Conservation (phyloP, 1,284 basidiomycete species). For the Rhodotorula sp. region DNA sequence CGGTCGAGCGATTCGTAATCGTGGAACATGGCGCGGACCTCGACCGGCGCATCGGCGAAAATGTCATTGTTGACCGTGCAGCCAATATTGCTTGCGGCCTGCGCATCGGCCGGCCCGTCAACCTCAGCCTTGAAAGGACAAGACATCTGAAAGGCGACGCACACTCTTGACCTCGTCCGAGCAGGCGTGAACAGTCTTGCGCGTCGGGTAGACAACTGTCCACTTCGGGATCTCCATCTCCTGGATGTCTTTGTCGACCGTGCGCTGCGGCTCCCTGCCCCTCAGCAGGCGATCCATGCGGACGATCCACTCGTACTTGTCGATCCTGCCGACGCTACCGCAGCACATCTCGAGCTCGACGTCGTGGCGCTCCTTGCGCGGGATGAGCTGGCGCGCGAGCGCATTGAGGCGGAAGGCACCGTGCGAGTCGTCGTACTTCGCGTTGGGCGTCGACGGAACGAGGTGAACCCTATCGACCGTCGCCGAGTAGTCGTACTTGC, state of each 20-base stretch:
- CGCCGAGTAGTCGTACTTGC: conserved; percentile 25
- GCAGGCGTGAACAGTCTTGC: conserved; percentile 19
- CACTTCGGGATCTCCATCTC: conserved; percentile 10
- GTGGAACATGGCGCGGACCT: conserved; percentile 18
- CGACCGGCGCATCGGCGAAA: neutral
- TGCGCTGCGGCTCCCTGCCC: neutral
- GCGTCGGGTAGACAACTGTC: conserved; percentile 30
- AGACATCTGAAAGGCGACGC: neutral
- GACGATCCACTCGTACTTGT: conserved; percentile 13
- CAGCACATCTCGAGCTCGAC: conserved; percentile 30
- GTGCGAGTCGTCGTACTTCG: neutral
- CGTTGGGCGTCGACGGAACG: conserved; percentile 17
- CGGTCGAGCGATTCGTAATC: conserved; percentile 28
- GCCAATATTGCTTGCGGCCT: conserved; percentile 23
- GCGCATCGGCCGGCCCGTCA: neutral
- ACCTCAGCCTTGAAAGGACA: neutral
- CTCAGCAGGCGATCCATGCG: conserved; percentile 17
- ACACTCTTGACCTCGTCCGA: conserved; percentile 14
- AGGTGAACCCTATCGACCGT: conserved; percentile 17
- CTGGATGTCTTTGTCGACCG: neutral
- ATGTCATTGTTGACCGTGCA: conserved; percentile 9
- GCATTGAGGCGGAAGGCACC: conserved; percentile 23
- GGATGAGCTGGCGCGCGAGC: conserved; percentile 8
- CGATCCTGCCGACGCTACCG: conserved; percentile 17
- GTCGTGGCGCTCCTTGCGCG: conserved; percentile 8